Base-by-base conservation (phyloP, 192 early-diverging fungal genomes). In the Coemansia sp. region DNA sequence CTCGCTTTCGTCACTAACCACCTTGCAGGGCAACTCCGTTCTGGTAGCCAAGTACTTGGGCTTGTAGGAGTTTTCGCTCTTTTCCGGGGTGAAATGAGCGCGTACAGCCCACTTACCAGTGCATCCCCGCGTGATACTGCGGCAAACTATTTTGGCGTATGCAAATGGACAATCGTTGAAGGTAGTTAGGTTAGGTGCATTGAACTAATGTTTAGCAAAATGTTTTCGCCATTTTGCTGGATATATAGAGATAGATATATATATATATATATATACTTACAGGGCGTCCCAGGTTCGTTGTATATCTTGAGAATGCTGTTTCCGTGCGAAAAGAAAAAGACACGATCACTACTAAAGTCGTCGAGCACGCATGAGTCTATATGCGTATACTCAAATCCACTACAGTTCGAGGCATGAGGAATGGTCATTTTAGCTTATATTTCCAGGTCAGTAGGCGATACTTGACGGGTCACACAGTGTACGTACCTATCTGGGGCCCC, bases 301-400 rank as follows among this genome's bases (percentile, higher is more conserved):
- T 74, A 67, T 20, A 81, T 53, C 49, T 65, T 70, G 27, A 76
- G 36, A 34, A 81, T 73, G 52, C 68, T 62, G 39, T 76, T 81
- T 33, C 74, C 74, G 27, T 81, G 79, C 2, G 71, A 69, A 29
- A 76, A 81, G 39, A 70, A 81, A 52, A 73, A 76, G 15, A 68
- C 60, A 3, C 66, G 62, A 8, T 64, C 50, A 50, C 60, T 76
- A 31, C 41, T 47, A 47, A 73, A 73, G 46, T 73, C 71, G 0
- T 72, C 68, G 13, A 58, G 43, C 24, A 57, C 61, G 33, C 38
- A 47, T 16, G 64, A 57, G 34, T 73, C 65, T 20, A 76, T 71
- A 55, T 67, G 58, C 16, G 67, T 61, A 10, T 68, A 27, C 9
- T 73, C 61, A 13, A 53, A 68, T 27, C 49, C 58, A 29, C 72